Evolutionary conservation across 2,329 filamentous ascomycete genomes (phyloP), one percentile per base, ranked within the genome.

Genomic region (Penicillium sumatraense): DNA sequence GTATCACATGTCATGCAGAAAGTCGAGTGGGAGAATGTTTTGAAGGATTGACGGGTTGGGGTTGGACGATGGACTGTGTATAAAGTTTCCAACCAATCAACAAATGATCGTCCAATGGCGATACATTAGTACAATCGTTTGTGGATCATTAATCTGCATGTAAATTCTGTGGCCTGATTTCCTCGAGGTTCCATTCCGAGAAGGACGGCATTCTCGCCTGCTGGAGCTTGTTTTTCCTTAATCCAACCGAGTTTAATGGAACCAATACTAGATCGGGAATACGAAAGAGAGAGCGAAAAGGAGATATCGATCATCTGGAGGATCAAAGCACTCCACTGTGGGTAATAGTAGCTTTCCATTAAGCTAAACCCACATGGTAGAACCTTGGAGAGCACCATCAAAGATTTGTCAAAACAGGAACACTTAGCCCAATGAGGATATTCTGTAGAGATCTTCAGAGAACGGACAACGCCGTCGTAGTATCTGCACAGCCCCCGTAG

Each of bases 401-500:
- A 29, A 31, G 13, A 46, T 46, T 46, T 46, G 42, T 46, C 27
- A 46, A n/a, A 46, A n/a, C 26, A 46, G 42, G 27, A 46, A 20
- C 11, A 21, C 26, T 46, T 46, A 10, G 16, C 27, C 42, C 2
- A 16, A 13, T 14, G 3, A 31, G 27, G 42, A 9, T 9, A 9
- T 21, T 31, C 21, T 13, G 16, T n/a, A 21, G 27, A 2, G 42
- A 46, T 29, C 42, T 46, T 27, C 24, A 18, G 33, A 20, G 26
- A 20, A 21, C 40, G 23, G 42, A 46, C 23, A 44, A 18, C 41
- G 23, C 23, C 18, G 16, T 20, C 1, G 26, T 16, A 20, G 35
- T 42, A 38, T 38, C 18, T 31, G 44, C 21, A 52, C 36, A 46
- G 53, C 55, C 51, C 52, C 52, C 46, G 14, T 50, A 11, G 51